Evolutionary conservation across 345 rosid species (phyloP), one percentile per base, ranked within the genome.

Genomic region (Populus euphratica): DNA sequence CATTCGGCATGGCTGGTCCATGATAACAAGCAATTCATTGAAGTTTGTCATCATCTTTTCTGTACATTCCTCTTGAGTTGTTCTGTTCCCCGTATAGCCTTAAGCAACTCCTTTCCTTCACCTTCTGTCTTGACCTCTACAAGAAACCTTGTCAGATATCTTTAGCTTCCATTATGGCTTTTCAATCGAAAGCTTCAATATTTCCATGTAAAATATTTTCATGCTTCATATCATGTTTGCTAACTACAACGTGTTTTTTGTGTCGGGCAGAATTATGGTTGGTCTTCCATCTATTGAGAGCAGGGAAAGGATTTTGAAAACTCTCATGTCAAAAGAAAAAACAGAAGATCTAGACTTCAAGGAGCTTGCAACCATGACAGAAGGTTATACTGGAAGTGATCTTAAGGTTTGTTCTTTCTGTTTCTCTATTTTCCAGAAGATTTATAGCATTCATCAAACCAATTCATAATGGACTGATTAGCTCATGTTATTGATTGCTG

Each of bases 351-450:
- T 94, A 27, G 95, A 96, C 82, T 96, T 84, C 69, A 91, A 88
- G 85, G 99, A 92, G 84, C 93, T 96, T 83, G 98, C 91, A 69
- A 69, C 86, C 68, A 89, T 92, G 87, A 92, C 99, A 47, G 99
- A 94, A 86, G 99, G 99, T 71, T 96, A 87, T 69, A 91, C 86
- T 70, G 98, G 98, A 80, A 94, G 99, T 86, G 99, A 96, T 85
- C 98, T 96, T 72, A 96, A 94, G 98, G 99, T 93, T 86, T 77
- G 79, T 75, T 73, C 76, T 80, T 70, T 76, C 66, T 12, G 69
- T 73, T 61, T 78, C 27, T 71, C 39, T 21, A 8, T 11, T 56
- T 20, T 14, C 43, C 44, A 12, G 69, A 39, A n/a, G 0, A n/a
- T 49, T 50, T 25, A 23, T 17, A 77, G 72, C 72, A 43, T 25